Conservation (phyloP, 1,139 yeast species). For the Hyphopichia pseudoburtonii region DNA sequence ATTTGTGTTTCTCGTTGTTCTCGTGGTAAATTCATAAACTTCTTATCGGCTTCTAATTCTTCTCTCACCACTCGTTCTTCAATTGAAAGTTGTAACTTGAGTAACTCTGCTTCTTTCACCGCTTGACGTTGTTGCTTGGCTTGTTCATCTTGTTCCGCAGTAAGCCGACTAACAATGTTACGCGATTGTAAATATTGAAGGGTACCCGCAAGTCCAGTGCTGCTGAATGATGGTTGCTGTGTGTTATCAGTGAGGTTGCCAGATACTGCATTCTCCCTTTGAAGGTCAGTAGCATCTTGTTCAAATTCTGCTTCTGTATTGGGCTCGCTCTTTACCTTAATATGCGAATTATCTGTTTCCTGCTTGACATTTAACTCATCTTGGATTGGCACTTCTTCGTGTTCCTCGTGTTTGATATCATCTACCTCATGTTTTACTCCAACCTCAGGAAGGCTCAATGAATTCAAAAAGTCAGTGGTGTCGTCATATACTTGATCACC, state of each 20-base stretch:
- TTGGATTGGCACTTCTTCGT: not conserved
- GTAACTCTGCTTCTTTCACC: conserved; percentile 30
- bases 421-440: not conserved
- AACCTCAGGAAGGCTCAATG: conserved; percentile 20
- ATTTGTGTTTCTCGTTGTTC: conserved; percentile 29
- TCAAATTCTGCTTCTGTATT: too few species aligned
- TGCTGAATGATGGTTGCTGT: too few species aligned
- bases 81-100: conserved; percentile 32
- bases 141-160: conserved; percentile 13
- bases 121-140: conserved; percentile 27
- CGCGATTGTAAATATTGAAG: conserved; percentile 52
- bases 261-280: too few species aligned
- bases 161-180: conserved; percentile 28
- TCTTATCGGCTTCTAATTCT: conserved; percentile 35
- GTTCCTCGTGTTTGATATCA: conserved; percentile 1
- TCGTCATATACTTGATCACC: conserved; percentile 52
- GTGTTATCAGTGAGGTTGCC: too few species aligned
- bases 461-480: conserved; percentile 55
- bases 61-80: conserved; percentile 42
- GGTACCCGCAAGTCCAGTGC: conserved; percentile 63
- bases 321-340: too few species aligned
- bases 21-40: conserved; percentile 29
- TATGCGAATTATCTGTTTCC: too few species aligned
- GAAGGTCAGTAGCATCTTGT: too few species aligned
- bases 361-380: too few species aligned